These are phyloP conservation scores for Coniferiporia sulphurascens DNA, from an alignment of 1,284 basidiomycete genomes.

Conservation along the genomic window DNA sequence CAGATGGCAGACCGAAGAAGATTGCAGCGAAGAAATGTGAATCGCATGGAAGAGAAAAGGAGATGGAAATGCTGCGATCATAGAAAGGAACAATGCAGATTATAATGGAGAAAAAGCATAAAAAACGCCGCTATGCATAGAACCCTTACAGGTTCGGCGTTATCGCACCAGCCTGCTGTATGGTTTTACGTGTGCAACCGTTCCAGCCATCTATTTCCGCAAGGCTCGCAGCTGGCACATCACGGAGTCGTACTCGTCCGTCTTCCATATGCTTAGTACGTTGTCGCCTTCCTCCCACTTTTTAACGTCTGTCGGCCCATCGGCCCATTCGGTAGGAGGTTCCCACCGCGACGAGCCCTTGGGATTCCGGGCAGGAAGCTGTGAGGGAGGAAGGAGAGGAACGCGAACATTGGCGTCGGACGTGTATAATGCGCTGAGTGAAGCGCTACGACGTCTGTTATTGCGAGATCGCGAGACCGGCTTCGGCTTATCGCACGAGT, in stretches of 20 bases:
- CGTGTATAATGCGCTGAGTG: not conserved
- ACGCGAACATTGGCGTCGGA: not conserved
- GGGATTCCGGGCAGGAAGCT: not conserved
- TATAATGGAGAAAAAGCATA: no score
- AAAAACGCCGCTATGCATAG: not conserved
- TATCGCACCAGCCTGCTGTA: not conserved
- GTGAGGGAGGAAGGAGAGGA: not conserved
- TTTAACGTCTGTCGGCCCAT: conserved; percentile 6
- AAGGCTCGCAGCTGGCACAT: conserved; percentile 5
- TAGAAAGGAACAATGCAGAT: no score
- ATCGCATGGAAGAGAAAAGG: no score
- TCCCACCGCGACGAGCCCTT: conserved; percentile 12
- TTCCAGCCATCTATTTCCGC: not conserved
- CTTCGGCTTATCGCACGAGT: not conserved
- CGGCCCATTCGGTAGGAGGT: conserved; percentile 14
- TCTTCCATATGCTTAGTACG: not conserved
- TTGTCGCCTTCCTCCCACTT: conserved; percentile 2
- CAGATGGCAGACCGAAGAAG: no score
- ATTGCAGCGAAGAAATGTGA: no score
- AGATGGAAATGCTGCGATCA: no score
- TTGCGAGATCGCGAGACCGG: not conserved
- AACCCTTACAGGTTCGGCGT: not conserved
- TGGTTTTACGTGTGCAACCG: not conserved
- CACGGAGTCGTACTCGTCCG: conserved; percentile 11
- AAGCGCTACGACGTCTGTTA: conserved; percentile 4